Evolutionary conservation across 495 filamentous ascomycete species (phyloP), one percentile per base, ranked within the genome.

Genomic region (Cladorrhinum samala): DNA sequence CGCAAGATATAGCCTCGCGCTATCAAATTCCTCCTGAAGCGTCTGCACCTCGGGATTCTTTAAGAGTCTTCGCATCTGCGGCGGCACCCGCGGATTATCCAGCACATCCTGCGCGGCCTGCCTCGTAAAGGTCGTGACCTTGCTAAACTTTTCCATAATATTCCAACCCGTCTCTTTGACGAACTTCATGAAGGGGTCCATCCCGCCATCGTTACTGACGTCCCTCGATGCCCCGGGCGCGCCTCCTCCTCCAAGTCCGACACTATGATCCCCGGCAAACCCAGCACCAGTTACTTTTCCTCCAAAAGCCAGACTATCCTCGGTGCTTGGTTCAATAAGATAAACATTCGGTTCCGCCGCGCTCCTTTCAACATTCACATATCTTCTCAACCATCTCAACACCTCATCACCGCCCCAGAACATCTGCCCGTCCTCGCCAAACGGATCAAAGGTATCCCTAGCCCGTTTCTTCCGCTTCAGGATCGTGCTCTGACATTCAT

Each of bases 381-480:
- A 96, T 58, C 81, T 76, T 64, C 82, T 86, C 63, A 98, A 60
- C 93, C 94, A 97, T 42, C 92, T 75, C 25, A 98, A 63, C 5
- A 98, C 87, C 73, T 98, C 93, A 61, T 98, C 93, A 3, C 94
- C 93, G 42, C 93, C 94, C 93, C 93, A 98, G 56, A 96, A 97
- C 67, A 96, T 82, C 65, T 83, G 80, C 0, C 91, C 90, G 45
- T 81, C 79, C 49, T 89, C 88, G 11, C 83, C 82, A 60, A 96
- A 97, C 0, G 93, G 94, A 60, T 96, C 90, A 59, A 98, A 96
- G 39, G 69, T 86, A 18, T 96, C 88, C 55, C 81, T 78, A 1
- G 87, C 83, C 27, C 86, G 73, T 64, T 84, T 88, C 77, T 91
- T 94, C 70, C 91, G 89, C 70, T 96, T 92, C 46, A 94, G 68